Percentiles rank a stretch among this genome's conserved stretches.
phyloP scores from a whole-genome alignment of 495 filamentous ascomycete species.

The Trichocladium uniseriatum region DNA sequence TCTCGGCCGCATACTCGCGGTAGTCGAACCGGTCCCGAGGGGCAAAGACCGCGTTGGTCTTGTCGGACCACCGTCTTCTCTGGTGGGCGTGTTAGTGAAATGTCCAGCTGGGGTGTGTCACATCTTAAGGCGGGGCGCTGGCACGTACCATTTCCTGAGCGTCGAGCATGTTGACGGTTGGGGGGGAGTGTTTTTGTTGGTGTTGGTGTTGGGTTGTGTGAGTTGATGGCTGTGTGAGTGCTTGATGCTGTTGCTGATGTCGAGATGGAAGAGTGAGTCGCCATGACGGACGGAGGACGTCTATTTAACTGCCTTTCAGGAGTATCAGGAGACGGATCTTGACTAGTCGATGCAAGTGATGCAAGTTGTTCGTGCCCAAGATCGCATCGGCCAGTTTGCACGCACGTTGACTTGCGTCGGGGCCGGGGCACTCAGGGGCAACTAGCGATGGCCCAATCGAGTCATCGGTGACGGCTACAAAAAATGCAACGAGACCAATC shows the following conservation, averaged over 20 bases:
- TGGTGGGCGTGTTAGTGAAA: constrained; percentile 6
- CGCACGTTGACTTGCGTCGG: too few species aligned
- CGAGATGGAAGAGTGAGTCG: not conserved
- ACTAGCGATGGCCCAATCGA: too few species aligned
- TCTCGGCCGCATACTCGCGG: constrained; percentile 5
- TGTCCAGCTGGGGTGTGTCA: too few species aligned
- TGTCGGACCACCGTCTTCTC: constrained; percentile 18
- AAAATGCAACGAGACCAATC: constrained; percentile 1
- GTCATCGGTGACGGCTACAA: too few species aligned
- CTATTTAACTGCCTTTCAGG: too few species aligned
- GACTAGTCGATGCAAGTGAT: not conserved
- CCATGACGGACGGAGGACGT: too few species aligned
- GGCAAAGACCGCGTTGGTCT: constrained; percentile 12
- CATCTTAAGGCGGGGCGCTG: not conserved
- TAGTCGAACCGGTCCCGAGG: constrained; percentile 3
- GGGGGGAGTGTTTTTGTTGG: not conserved
- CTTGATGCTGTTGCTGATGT: not conserved
- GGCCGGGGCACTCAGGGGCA: too few species aligned
- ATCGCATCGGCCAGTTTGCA: not conserved
- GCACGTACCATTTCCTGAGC: constrained; percentile 13
- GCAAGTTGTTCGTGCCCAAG: constrained; percentile 2
- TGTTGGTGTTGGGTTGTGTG: not conserved
- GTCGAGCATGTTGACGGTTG: not conserved
- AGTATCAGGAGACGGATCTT: not conserved
- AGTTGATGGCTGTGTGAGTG: too few species aligned